Evolutionary conservation across 495 filamentous ascomycete genomes (phyloP).

Genomic region (Hypoxylon fuscum): DNA sequence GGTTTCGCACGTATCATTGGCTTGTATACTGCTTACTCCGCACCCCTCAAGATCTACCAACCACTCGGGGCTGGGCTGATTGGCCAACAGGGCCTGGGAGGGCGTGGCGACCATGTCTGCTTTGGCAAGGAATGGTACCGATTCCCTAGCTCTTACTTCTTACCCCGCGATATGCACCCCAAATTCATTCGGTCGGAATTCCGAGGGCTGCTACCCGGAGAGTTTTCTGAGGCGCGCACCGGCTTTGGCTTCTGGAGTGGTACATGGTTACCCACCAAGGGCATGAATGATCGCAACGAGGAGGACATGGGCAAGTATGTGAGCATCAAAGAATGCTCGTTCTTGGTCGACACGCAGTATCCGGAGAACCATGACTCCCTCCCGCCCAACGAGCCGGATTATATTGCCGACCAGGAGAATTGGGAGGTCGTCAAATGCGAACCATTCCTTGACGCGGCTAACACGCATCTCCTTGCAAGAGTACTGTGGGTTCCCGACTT

Average conservation of each 20-base stretch:
- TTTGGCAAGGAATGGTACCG: constrained; percentile 99
- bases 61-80: constrained; percentile 59
- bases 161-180: constrained; percentile 79
- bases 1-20: constrained; percentile 80
- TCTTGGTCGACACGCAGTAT: constrained; percentile 88
- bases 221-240: constrained; percentile 76
- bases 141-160: constrained; percentile 91
- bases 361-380: constrained; percentile 55
- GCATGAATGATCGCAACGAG: constrained; percentile 92
- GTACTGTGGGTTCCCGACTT: constrained; percentile 85
- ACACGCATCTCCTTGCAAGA: constrained; percentile 77
- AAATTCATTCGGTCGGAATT: constrained; percentile 94
- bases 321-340: constrained; percentile 76
- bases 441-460: constrained; percentile 80
- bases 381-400: constrained; percentile 76
- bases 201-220: constrained; percentile 86
- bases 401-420: constrained; percentile 68
- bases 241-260: constrained; percentile 73
- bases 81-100: constrained; percentile 57
- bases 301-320: constrained; percentile 91
- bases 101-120: constrained; percentile 76
- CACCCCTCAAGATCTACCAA: constrained; percentile 79
- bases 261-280: constrained; percentile 79
- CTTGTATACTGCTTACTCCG: constrained; percentile 83
- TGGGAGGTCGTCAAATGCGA: constrained; percentile 82